phyloP scores from a whole-genome alignment of 2,329 filamentous ascomycete genomes.

The Acrodontium crateriforme region DNA sequence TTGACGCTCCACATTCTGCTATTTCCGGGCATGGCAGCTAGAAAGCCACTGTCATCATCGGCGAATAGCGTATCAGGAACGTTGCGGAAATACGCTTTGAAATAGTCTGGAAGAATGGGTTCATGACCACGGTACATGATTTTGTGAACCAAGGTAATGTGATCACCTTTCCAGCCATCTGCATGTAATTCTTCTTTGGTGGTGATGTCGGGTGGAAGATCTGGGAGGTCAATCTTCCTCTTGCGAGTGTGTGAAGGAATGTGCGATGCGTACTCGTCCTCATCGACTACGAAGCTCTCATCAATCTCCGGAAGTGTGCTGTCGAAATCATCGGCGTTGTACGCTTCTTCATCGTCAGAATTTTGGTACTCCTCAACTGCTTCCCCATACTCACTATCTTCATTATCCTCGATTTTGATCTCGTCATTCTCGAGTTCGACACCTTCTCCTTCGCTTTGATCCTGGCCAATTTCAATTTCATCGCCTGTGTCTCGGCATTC shows the following conservation, averaged over 20 bases:
- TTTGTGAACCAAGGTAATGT: slow-evolving; percentile 39
- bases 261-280: slow-evolving; percentile 12
- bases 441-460: slow-evolving; percentile 1
- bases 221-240: slow-evolving; percentile 11
- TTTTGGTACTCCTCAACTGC: too few relatives aligned
- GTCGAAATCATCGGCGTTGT: too few relatives aligned
- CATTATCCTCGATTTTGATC: too few relatives aligned
- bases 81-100: slow-evolving; percentile 40
- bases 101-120: slow-evolving; percentile 38
- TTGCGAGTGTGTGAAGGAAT: slow-evolving; percentile 5
- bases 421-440: slow-evolving; percentile 2
- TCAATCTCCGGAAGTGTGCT: too few relatives aligned
- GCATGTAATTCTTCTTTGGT: slow-evolving; percentile 12
- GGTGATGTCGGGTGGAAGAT: too few relatives aligned
- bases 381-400: too few relatives aligned
- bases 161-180: slow-evolving; percentile 36
- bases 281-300: slow-evolving; percentile 13
- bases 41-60: slow-evolving; percentile 28
- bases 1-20: slow-evolving; percentile 36
- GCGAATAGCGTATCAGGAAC: slow-evolving; percentile 39
- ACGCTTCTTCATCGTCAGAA: too few relatives aligned
- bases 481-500: not conserved
- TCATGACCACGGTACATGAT: slow-evolving; percentile 43
- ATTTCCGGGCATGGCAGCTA: slow-evolving; percentile 27
- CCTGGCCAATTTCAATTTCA: not conserved